Evolutionary conservation across 2,329 filamentous ascomycete genomes (phyloP).

Genomic region (Paraconiothyrium brasiliense): DNA sequence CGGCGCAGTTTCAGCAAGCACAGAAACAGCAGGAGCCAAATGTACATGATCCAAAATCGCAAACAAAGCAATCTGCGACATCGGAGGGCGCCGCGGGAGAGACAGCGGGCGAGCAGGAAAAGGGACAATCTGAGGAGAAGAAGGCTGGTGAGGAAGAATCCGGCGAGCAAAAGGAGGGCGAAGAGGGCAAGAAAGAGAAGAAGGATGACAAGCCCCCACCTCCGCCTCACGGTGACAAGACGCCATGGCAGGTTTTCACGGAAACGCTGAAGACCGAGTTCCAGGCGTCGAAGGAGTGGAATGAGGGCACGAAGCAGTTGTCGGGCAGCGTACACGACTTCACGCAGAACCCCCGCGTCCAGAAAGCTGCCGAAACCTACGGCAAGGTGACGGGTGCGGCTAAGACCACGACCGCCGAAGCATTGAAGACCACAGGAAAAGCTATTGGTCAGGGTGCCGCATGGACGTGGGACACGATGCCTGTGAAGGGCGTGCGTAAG

Average conservation of each 20-base stretch:
- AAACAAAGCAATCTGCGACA: conserved; percentile 55
- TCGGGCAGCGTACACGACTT: conserved; percentile 90
- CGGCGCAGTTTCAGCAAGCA: conserved; percentile 43
- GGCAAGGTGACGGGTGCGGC: conserved; percentile 86
- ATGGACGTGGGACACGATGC: conserved; percentile 96
- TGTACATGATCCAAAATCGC: conserved; percentile 39
- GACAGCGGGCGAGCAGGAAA: conserved; percentile 48
- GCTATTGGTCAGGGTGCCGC: conserved; percentile 89
- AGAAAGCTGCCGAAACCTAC: conserved; percentile 85
- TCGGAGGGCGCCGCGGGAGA: conserved; percentile 44
- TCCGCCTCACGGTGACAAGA: conserved; percentile 97
- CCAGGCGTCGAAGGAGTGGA: conserved; percentile 98
- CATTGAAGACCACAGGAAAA: conserved; percentile 84
- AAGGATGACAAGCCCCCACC: conserved; percentile 74
- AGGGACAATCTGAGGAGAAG: conserved; percentile 55
- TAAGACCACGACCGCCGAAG: conserved; percentile 78
- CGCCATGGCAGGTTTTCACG: conserved; percentile 97
- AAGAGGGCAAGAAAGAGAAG: conserved; percentile 62
- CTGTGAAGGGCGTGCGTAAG: conserved; percentile 89
- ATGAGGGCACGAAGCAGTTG: conserved; percentile 96
- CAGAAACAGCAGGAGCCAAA: conserved; percentile 46
- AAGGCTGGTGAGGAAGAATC: conserved; percentile 57
- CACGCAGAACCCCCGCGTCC: conserved; percentile 89
- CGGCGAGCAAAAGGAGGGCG: conserved; percentile 58
- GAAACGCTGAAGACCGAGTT: conserved; percentile 96